A percentile compares a stretch with the other conserved stretches of the same genome.
Evolutionary conservation across 345 rosid species (phyloP).

Genomic region (Lepidium sativum): DNA sequence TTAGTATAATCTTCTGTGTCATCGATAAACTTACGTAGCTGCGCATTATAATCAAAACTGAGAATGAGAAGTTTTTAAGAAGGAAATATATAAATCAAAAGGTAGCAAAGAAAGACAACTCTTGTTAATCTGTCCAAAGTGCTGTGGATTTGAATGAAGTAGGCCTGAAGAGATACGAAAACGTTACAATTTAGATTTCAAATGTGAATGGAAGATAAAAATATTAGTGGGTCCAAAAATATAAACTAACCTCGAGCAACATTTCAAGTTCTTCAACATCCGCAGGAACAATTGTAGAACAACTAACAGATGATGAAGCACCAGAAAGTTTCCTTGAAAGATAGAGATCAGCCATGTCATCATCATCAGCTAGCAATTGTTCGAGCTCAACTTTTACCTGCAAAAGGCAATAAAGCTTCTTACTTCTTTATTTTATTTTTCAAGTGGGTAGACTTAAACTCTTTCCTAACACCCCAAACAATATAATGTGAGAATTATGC

Average conservation of each 20-base stretch:
- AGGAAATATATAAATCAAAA: not conserved
- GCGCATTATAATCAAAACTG: constrained; percentile 21
- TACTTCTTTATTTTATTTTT: not conserved
- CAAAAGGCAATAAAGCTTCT: not conserved
- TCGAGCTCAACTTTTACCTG: constrained; percentile 95
- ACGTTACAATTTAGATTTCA: no score
- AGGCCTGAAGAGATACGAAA: constrained; percentile 39
- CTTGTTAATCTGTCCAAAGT: constrained; percentile 75
- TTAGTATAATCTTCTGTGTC: constrained; percentile 96
- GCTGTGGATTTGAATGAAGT: constrained; percentile 83
- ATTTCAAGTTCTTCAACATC: constrained; percentile 97
- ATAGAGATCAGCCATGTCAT: constrained; percentile 90
- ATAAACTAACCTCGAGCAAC: constrained; percentile 68
- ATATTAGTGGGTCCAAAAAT: no score
- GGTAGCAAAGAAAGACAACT: constrained; percentile 25
- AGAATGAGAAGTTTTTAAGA: not conserved
- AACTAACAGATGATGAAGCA: constrained; percentile 37
- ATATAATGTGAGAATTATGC: no score
- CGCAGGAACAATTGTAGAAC: no score
- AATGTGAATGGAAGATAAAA: no score
- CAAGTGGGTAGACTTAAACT: no score
- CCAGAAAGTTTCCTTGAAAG: constrained; percentile 76
- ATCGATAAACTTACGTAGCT: constrained; percentile 90
- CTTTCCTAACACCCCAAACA: no score
- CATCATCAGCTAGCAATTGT: constrained; percentile 85